Base-by-base conservation (phyloP, 352 stramenopile genomes). In the Nothophytophthora sp. region DNA sequence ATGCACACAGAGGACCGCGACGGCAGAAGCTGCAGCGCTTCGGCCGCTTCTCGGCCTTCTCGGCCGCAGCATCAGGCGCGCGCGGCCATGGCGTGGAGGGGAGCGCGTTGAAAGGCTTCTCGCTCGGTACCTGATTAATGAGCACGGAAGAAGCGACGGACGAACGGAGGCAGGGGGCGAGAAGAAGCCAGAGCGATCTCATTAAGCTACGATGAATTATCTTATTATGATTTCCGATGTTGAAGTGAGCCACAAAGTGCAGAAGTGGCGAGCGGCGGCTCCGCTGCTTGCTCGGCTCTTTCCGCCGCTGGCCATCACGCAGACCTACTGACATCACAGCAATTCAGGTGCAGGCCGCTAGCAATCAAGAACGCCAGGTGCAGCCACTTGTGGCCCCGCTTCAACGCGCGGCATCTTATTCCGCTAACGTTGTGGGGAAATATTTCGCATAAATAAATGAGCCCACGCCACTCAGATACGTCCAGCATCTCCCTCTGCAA, bases 81-180 rank as follows among this genome's bases (percentile, higher is more conserved):
- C n/a, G 20, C 36, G 24, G 19, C 25, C 12, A 33, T 53, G 20
- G 45, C 47, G 4, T 64, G 49, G 49, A 19, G 49, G 16, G 55
- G 55, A 30, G 34, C 42, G 18, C 48, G 55, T n/a, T 64, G 25
- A 63, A 40, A 50, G 30, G 39, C 32, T n/a, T n/a, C n/a, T n/a
- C n/a, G n/a, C n/a, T n/a, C n/a, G n/a, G n/a, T n/a, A n/a, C n/a
- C n/a, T n/a, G n/a, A n/a, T n/a, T n/a, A n/a, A n/a, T n/a, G n/a
- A n/a, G n/a, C n/a, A n/a, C n/a, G n/a, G n/a, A n/a, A n/a, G n/a
- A n/a, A n/a, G n/a, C n/a, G n/a, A n/a, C n/a, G n/a, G 22, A 40
- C 22, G 28, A 37, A 22, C 39, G 22, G 29, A 50, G 32, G 33
- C 16, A 42, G 20, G 29, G n/a, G 19, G 32, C 38, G 45, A 54